Conservation (phyloP, 163 green algal genomes). For the Volvox carteri region DNA sequence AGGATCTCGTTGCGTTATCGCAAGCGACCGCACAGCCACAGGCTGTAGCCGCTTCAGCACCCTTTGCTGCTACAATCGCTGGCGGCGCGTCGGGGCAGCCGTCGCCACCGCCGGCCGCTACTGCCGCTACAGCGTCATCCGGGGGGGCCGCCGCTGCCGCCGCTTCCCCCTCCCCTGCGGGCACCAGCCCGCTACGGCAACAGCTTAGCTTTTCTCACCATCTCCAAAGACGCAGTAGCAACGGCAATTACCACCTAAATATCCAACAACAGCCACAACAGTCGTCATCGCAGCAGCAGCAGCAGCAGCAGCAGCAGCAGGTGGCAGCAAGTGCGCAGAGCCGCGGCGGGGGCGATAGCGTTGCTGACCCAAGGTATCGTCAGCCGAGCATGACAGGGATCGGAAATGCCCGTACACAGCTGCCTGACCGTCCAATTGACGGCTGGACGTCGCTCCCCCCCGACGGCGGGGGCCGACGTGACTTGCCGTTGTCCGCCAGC, state of each 20-base stretch:
- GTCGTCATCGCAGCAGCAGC: neutral
- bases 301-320: neutral
- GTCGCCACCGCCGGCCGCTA: neutral
- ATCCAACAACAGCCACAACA: neutral
- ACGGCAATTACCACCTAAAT: too few relatives aligned
- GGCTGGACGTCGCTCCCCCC: neutral
- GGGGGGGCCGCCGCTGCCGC: neutral
- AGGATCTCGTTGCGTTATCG: neutral
- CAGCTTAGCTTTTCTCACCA: too few relatives aligned
- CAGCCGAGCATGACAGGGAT: slow-evolving; percentile 26
- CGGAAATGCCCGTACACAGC: neutral
- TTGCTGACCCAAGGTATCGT: neutral
- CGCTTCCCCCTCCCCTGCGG: neutral
- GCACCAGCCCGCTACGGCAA: neutral
- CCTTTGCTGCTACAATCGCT: neutral
- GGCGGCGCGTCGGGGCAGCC: neutral
- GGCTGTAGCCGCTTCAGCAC: neutral
- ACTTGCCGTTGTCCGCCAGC: neutral
- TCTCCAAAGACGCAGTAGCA: neutral
- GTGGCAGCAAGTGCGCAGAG: too few relatives aligned
- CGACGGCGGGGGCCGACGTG: neutral
- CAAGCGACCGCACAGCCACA: neutral
- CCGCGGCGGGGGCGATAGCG: neutral
- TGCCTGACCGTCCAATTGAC: slow-evolving; percentile 12
- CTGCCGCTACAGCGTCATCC: neutral